Evolutionary conservation across 2,329 filamentous ascomycete genomes (phyloP).

Genomic region (Scedosporium dehoogii): DNA sequence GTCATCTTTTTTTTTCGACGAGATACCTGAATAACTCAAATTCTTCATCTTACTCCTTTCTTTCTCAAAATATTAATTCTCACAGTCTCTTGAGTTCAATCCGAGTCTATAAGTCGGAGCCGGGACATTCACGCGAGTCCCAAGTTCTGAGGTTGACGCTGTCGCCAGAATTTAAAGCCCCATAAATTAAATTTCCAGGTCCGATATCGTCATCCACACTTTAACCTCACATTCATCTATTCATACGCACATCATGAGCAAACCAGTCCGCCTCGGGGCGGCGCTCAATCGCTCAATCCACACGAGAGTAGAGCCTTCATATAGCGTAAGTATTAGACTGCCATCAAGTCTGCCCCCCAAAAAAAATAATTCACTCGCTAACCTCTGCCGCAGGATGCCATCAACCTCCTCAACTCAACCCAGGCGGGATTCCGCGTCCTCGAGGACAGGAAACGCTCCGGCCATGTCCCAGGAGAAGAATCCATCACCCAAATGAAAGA

Average conservation of each 20-base stretch:
- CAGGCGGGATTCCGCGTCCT: conserved; percentile 81
- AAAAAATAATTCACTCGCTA: conserved; percentile 18
- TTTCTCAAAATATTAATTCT: no score
- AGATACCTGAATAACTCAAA: no score
- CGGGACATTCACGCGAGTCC: no score
- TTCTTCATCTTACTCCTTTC: no score
- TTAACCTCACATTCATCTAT: background rate
- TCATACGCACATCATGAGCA: background rate
- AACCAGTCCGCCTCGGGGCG: background rate
- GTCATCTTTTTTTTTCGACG: no score
- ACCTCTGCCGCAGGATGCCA: conserved; percentile 57
- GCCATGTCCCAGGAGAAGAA: conserved; percentile 57
- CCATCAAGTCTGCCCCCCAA: conserved; percentile 17
- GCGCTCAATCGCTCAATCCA: background rate
- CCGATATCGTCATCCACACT: background rate
- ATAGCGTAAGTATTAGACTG: conserved; percentile 34
- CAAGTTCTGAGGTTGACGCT: no score
- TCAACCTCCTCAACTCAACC: conserved; percentile 76
- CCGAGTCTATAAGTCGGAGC: no score
- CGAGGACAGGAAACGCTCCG: conserved; percentile 66
- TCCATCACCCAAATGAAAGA: conserved; percentile 70
- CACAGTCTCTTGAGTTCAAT: no score
- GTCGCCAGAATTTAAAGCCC: background rate
- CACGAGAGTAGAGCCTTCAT: conserved; percentile 36
- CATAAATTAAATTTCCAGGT: no score